Evolutionary conservation across 2,329 filamentous ascomycete genomes (phyloP), one percentile per base, ranked within the genome.

Genomic region (Ramularia collo-cygni): DNA sequence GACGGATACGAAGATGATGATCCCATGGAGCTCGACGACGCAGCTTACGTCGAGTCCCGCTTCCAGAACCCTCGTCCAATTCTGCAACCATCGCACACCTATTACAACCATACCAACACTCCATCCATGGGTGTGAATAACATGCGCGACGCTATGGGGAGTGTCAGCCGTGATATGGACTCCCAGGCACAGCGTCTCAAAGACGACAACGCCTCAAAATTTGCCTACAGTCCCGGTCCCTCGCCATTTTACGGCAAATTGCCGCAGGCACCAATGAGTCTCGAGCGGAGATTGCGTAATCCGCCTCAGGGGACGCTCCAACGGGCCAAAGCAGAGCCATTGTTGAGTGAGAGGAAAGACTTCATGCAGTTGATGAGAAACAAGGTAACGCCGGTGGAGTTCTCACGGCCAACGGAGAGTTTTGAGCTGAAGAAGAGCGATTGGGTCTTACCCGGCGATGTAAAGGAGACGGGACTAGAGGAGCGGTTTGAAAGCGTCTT

Each of bases 1-100:
- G 50, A 54, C 18, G 41, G 49, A 18, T 53, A 53, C 2, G 53
- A 59, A 16, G 44, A 53, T 41, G 66, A 65, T 1, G 75, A 82
- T 28, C 73, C 74, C 40, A 88, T 89, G 84, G 84, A 88, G 54
- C 86, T 83, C 78, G 75, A 79, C 2, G 80, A 81, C 1, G 40
- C 37, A 26, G 44, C 43, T 18, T 42, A 46, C 26, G 46, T 51
- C 44, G 35, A 44, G 13, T 47, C 46, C 16, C 50, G 47, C 4
- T 51, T 46, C 15, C 35, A 36, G 9, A 47, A 46, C 34, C 43
- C 46, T 35, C 41, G 46, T 33, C 46, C 51, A 36, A 35, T 41
- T 17, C 26, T 55, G 7, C 43, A 49, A 33, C 42, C 52, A 39
- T 39, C 34, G 21, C 28, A 41, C 26, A 42, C 31, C 38, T 43